phyloP scores from a whole-genome alignment of 352 stramenopile species.

The Phytophthora tubulina region DNA sequence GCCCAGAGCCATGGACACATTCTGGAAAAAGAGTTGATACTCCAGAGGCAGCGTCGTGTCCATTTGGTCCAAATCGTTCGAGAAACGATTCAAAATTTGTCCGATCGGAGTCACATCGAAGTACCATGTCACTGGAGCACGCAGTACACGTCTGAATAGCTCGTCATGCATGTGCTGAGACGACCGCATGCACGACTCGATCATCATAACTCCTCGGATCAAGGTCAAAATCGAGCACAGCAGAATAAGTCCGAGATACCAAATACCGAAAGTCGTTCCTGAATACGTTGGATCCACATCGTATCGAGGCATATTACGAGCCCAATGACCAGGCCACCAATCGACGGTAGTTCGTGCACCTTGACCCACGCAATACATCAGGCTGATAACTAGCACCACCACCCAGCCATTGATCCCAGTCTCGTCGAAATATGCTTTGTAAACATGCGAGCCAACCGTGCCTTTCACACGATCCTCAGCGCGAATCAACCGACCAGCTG shows the following conservation, averaged over 20 bases:
- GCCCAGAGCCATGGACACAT: constrained; percentile 40
- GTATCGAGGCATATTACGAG: constrained; percentile 38
- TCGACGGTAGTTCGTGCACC: constrained; percentile 36
- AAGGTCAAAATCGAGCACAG: constrained; percentile 36
- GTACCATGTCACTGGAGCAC: constrained; percentile 54
- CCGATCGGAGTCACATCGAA: constrained; percentile 68
- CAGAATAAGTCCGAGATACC: constrained; percentile 46
- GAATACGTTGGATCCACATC: constrained; percentile 51
- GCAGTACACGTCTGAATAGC: constrained; percentile 51
- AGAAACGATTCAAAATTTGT: constrained; percentile 66
- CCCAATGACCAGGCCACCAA: constrained; percentile 54
- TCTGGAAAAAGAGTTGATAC: constrained; percentile 46
- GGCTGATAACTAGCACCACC: constrained; percentile 21
- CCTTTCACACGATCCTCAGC: constrained; percentile 46
- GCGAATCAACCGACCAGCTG: constrained; percentile 22
- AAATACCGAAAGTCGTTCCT: constrained; percentile 37
- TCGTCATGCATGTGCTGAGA: constrained; percentile 46
- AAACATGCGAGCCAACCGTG: constrained; percentile 32
- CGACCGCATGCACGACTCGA: constrained; percentile 42
- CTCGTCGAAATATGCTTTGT: constrained; percentile 45
- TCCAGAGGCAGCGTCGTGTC: constrained; percentile 50
- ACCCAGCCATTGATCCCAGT: constrained; percentile 36
- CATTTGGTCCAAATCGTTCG: constrained; percentile 61
- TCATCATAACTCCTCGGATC: constrained; percentile 33
- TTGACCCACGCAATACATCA: constrained; percentile 29